Evolutionary conservation across 768 basidiomycete species (phyloP).

Genomic region (Panaeolus papilionaceus): DNA sequence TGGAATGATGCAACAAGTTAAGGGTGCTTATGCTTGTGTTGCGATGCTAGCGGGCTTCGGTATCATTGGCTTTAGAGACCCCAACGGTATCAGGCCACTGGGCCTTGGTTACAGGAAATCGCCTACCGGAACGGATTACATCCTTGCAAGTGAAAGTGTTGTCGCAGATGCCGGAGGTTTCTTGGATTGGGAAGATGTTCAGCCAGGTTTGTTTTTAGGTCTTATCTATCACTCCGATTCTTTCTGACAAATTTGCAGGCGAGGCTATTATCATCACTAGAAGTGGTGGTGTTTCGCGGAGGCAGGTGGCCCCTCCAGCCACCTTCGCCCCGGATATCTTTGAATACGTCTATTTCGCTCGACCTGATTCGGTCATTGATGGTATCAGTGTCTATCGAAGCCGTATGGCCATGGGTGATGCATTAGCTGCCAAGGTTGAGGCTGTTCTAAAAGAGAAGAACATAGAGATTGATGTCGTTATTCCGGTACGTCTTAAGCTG

Average conservation of each 20-base stretch:
- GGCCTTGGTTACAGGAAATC: conserved; percentile 80
- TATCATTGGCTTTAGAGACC: conserved; percentile 97
- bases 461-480: conserved; percentile 91
- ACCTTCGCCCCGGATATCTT: conserved; percentile 98
- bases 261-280: conserved; percentile 97
- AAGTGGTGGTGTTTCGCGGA: conserved; percentile 65
- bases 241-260: conserved; percentile 50
- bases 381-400: conserved; percentile 97
- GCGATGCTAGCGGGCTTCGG: conserved; percentile 99
- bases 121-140: conserved; percentile 75
- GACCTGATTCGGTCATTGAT: conserved; percentile 97
- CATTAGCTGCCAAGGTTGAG: conserved; percentile 86
- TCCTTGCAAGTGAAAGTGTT: conserved; percentile 95
- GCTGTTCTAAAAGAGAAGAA: conserved; percentile 71
- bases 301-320: conserved; percentile 71
- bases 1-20: conserved; percentile 86
- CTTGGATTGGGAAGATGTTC: conserved; percentile 91
- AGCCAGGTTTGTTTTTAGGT: conserved; percentile 63
- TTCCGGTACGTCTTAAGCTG: conserved; percentile 65
- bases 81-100: conserved; percentile 94
- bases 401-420: conserved; percentile 99
- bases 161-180: conserved; percentile 96
- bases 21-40: conserved; percentile 95
- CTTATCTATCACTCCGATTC: neutral
- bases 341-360: conserved; percentile 98